Evolutionary conservation across 31 red algal species (phyloP).

Genomic region (Endocladia muricata): DNA sequence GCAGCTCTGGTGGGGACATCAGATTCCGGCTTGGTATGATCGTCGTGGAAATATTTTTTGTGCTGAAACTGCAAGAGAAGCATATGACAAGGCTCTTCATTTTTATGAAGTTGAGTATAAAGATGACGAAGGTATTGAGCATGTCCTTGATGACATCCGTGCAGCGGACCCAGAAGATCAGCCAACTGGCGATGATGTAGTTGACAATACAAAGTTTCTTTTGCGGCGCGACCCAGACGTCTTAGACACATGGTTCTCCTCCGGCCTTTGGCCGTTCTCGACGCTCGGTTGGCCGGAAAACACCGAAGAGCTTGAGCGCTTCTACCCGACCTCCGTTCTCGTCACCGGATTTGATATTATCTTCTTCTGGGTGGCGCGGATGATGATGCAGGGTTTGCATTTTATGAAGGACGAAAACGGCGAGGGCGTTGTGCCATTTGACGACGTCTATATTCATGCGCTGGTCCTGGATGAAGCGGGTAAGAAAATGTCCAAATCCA

Average conservation of each 20-base stretch:
- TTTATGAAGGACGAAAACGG: constrained; percentile 34
- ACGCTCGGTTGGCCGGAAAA: constrained; percentile 69
- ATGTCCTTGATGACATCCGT: no score
- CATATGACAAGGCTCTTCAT: constrained; percentile 26
- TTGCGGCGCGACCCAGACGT: constrained; percentile 73
- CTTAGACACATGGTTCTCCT: constrained; percentile 90
- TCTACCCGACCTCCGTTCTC: constrained; percentile 72
- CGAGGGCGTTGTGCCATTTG: constrained; percentile 78
- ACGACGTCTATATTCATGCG: constrained; percentile 63
- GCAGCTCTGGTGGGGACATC: constrained; percentile 90
- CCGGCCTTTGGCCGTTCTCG: constrained; percentile 80
- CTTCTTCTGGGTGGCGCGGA: constrained; percentile 92
- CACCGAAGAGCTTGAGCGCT: constrained; percentile 19
- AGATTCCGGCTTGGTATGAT: constrained; percentile 63
- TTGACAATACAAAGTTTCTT: no score
- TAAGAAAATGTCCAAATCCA: constrained; percentile 86
- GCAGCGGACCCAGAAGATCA: no score
- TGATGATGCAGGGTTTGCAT: constrained; percentile 78
- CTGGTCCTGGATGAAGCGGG: constrained; percentile 80
- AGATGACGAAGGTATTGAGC: background rate
- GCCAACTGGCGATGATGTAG: no score
- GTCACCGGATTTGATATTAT: constrained; percentile 84
- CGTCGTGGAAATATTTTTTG: background rate
- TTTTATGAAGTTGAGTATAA: no score
- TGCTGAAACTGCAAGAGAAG: constrained; percentile 40